A percentile compares a stretch with the other conserved stretches of the same genome.
phyloP scores from a whole-genome alignment of 257 asterid species.

The Solanum lycopersicoides region DNA sequence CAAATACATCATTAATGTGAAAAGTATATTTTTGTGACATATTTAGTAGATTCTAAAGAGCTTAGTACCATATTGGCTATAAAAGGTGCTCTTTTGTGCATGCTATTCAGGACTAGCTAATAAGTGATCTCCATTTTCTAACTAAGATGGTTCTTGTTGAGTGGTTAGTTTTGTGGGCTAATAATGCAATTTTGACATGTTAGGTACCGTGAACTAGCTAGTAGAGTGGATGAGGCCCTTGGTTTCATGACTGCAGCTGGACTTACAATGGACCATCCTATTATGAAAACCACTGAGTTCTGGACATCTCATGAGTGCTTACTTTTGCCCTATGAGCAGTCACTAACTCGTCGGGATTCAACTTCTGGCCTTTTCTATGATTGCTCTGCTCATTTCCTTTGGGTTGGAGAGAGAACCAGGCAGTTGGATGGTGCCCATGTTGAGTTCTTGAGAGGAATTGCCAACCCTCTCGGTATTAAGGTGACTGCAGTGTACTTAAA shows the following conservation, averaged over 20 bases:
- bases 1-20: too few species aligned
- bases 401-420: constrained; percentile 81
- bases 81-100: not conserved
- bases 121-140: not conserved
- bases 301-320: constrained; percentile 88
- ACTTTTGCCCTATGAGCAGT: constrained; percentile 71
- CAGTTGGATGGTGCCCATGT: constrained; percentile 81
- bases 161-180: not conserved
- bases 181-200: not conserved
- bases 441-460: constrained; percentile 69
- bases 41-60: not conserved
- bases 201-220: constrained; percentile 71
- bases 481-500: constrained; percentile 5
- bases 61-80: not conserved
- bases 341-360: constrained; percentile 67
- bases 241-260: constrained; percentile 87
- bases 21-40: too few species aligned
- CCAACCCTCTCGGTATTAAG: constrained; percentile 78
- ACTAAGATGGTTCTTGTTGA: not conserved
- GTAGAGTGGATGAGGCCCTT: constrained; percentile 72
- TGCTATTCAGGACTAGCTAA: not conserved
- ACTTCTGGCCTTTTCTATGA: constrained; percentile 72
- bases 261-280: constrained; percentile 62
- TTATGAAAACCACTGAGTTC: constrained; percentile 59
- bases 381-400: constrained; percentile 70